Conservation (phyloP, 345 rosid species). For the Linum tenue region DNA sequence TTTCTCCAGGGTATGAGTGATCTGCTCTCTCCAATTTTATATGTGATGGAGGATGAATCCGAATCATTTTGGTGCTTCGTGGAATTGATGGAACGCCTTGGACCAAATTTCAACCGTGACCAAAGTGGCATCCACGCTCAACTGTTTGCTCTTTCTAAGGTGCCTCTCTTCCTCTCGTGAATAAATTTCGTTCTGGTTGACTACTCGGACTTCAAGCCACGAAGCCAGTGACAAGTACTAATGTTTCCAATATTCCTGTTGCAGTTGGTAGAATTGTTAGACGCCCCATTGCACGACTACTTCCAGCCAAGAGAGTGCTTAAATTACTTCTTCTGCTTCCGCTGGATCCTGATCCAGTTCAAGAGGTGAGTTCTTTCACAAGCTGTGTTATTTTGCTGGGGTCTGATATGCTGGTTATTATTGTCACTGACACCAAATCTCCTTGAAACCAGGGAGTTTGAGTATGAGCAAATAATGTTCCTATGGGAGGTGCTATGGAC, state of each 20-base stretch:
- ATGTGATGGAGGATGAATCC: conserved; percentile 77
- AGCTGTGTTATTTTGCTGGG: neutral
- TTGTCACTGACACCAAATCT: neutral
- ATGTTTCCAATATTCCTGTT: conserved; percentile 14
- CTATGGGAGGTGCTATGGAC: conserved; percentile 98
- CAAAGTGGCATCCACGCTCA: conserved; percentile 98
- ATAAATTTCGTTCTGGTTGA: too few species aligned
- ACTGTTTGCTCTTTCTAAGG: conserved; percentile 94
- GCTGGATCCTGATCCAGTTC: conserved; percentile 93
- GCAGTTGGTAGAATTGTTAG: conserved; percentile 93
- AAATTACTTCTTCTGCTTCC: conserved; percentile 99
- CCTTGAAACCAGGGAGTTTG: conserved; percentile 61
- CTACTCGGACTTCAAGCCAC: too few species aligned
- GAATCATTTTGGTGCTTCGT: conserved; percentile 98
- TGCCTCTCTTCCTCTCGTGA: conserved; percentile 14
- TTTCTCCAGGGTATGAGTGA: conserved; percentile 87
- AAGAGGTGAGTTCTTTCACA: conserved; percentile 49
- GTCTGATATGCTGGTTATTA: neutral
- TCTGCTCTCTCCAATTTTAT: conserved; percentile 80
- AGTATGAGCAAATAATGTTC: conserved; percentile 62
- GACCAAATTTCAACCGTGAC: conserved; percentile 95
- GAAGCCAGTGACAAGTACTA: neutral
- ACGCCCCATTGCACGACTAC: conserved; percentile 75
- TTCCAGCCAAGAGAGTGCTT: conserved; percentile 90
- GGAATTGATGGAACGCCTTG: conserved; percentile 87